These are phyloP conservation scores for Rhynchosporium agropyri DNA, from an alignment of 2,329 filamentous ascomycete genomes.

Conservation along the genomic window DNA sequence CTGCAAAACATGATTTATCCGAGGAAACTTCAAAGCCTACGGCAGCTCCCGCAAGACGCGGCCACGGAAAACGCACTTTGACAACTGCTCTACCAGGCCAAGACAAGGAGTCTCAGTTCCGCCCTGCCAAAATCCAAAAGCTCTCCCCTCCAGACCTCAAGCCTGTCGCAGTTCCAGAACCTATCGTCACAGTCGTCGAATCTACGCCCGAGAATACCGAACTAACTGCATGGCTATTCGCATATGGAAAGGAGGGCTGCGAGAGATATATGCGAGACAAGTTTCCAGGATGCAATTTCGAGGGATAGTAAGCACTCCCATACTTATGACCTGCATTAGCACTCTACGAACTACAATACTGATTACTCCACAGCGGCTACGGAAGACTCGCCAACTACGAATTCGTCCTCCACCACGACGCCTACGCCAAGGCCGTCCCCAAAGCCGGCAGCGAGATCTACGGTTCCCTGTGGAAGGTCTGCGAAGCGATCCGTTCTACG, in stretches of 20 bases:
- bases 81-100: background rate
- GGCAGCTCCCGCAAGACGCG: background rate
- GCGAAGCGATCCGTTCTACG: background rate
- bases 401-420: slow-evolving; percentile 10
- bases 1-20: background rate
- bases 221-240: slow-evolving; percentile 8
- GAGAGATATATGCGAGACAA: slow-evolving; percentile 5
- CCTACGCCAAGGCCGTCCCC: slow-evolving; percentile 1
- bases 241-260: slow-evolving; percentile 15
- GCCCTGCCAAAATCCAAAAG: background rate
- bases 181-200: background rate
- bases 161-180: background rate
- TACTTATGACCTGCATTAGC: background rate
- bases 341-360: background rate
- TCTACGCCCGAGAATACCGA: background rate
- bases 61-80: background rate
- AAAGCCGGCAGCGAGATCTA: slow-evolving; percentile 1
- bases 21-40: background rate
- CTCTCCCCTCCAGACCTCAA: background rate
- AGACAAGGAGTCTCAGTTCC: background rate
- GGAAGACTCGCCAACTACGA: slow-evolving; percentile 3
- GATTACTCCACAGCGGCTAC: background rate
- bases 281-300: slow-evolving; percentile 2
- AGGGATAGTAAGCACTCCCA: background rate
- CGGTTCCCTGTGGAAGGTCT: slow-evolving; percentile 8